Evolutionary conservation across 2,329 filamentous ascomycete species (phyloP).

Genomic region (Aspergillus calidoustus): DNA sequence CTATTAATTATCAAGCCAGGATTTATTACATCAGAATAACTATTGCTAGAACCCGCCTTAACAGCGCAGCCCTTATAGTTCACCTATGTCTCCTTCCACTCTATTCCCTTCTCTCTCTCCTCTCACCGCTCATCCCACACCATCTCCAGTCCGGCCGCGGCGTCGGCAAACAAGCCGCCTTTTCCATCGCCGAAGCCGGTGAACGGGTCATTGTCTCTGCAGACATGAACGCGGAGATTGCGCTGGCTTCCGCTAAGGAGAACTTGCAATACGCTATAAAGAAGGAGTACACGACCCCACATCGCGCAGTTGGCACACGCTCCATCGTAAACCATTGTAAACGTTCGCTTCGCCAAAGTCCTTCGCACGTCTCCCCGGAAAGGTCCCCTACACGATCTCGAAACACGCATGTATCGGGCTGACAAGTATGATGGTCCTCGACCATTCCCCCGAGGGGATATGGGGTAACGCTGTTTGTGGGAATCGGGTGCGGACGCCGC

Average conservation of each 20-base stretch:
- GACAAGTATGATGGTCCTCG: conserved; percentile 7
- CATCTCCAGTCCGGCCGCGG: conserved; percentile 4
- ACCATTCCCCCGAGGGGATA: conserved; percentile 10
- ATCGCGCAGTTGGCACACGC: background rate
- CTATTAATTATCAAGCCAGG: too few relatives aligned
- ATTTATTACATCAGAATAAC: too few relatives aligned
- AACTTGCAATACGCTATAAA: too few relatives aligned
- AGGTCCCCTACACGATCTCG: conserved; percentile 6
- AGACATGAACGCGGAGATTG: conserved; percentile 11
- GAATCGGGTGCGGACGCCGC: background rate
- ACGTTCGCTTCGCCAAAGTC: conserved; percentile 8
- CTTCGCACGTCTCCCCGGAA: conserved; percentile 2
- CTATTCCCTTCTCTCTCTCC: background rate
- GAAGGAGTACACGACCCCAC: too few relatives aligned
- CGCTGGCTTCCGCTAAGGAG: conserved; percentile 3
- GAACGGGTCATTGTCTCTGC: conserved; percentile 9
- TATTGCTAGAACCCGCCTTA: too few relatives aligned
- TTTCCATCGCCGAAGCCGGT: conserved; percentile 8
- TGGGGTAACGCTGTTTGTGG: conserved; percentile 38
- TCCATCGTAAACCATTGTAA: conserved; percentile 5
- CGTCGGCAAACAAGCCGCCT: conserved; percentile 13
- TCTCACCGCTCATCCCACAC: background rate
- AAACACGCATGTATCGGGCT: conserved; percentile 12
- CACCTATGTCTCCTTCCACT: too few relatives aligned
- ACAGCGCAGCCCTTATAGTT: too few relatives aligned